Percentiles rank a stretch among this genome's conserved stretches.
Evolutionary conservation across 2,329 filamentous ascomycete genomes (phyloP).

Genomic region (Cadophora malorum): DNA sequence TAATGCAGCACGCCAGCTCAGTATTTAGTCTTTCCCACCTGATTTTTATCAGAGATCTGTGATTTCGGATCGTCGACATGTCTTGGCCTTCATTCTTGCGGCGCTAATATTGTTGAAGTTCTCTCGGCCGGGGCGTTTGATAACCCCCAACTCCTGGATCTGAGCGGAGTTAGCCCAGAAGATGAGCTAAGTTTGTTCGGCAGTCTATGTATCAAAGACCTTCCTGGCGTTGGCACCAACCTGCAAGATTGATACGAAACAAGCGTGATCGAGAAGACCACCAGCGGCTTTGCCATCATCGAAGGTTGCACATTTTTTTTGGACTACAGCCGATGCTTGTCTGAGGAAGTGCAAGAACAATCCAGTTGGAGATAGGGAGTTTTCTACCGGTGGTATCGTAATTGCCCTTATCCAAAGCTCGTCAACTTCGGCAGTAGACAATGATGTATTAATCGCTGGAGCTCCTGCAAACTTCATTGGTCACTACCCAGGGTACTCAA

Average conservation of each 20-base stretch:
- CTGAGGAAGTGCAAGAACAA: slow-evolving; percentile 40
- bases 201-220: slow-evolving; percentile 60
- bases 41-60: too few relatives aligned
- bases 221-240: slow-evolving; percentile 68
- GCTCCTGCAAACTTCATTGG: slow-evolving; percentile 47
- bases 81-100: too few relatives aligned
- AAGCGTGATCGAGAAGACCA: slow-evolving; percentile 51
- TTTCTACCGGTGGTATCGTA: slow-evolving; percentile 57
- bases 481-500: slow-evolving; percentile 52
- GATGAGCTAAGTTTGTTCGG: slow-evolving; percentile 48
- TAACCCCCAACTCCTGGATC: slow-evolving; percentile 54
- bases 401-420: slow-evolving; percentile 44
- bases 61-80: too few relatives aligned
- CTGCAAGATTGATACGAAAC: slow-evolving; percentile 61
- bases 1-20: slow-evolving; percentile 44
- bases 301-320: slow-evolving; percentile 45
- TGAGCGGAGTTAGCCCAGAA: slow-evolving; percentile 51
- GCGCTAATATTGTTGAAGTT: too few relatives aligned
- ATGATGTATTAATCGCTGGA: slow-evolving; percentile 47
- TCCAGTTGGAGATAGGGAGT: slow-evolving; percentile 20
- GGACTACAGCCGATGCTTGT: slow-evolving; percentile 46
- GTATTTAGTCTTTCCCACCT: too few relatives aligned
- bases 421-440: slow-evolving; percentile 48
- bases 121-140: slow-evolving; percentile 55
- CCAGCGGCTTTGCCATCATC: slow-evolving; percentile 48